Conservation (phyloP, 23 red algal genomes). For the Cyanidioschyzon merolae region DNA sequence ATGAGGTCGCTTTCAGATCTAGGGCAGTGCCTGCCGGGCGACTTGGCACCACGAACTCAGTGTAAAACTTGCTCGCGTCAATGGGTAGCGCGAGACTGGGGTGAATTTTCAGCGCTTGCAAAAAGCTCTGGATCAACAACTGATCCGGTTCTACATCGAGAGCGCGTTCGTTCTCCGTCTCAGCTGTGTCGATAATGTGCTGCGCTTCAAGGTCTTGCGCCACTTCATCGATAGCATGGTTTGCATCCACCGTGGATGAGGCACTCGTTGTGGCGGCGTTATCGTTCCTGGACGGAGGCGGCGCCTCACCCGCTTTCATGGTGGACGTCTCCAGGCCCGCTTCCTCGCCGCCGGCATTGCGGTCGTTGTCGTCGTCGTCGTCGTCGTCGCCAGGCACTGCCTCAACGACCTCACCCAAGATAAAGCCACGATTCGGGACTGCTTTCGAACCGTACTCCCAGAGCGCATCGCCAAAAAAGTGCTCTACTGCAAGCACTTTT, state of each 20-base stretch:
- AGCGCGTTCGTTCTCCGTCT: neutral
- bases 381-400: neutral
- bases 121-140: conserved; percentile 26
- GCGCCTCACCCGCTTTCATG: neutral
- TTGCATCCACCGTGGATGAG: neutral
- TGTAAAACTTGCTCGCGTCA: conserved; percentile 31
- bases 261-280: neutral
- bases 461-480: conserved; percentile 22
- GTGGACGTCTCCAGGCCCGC: no score
- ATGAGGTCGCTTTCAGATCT: conserved; percentile 21
- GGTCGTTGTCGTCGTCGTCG: neutral
- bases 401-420: neutral
- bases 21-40: conserved; percentile 15
- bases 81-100: conserved; percentile 11
- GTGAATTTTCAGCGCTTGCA: conserved; percentile 22
- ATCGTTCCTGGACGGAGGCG: no score
- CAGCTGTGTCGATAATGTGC: neutral
- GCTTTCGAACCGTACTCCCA: conserved; percentile 17
- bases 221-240: conserved; percentile 2
- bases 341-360: neutral
- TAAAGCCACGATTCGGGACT: conserved; percentile 18
- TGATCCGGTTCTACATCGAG: conserved; percentile 5
- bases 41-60: conserved; percentile 13
- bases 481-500: conserved; percentile 15
- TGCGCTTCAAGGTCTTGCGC: neutral